phyloP scores from a whole-genome alignment of 1,284 basidiomycete genomes.

The Ustilago cynodontis region DNA sequence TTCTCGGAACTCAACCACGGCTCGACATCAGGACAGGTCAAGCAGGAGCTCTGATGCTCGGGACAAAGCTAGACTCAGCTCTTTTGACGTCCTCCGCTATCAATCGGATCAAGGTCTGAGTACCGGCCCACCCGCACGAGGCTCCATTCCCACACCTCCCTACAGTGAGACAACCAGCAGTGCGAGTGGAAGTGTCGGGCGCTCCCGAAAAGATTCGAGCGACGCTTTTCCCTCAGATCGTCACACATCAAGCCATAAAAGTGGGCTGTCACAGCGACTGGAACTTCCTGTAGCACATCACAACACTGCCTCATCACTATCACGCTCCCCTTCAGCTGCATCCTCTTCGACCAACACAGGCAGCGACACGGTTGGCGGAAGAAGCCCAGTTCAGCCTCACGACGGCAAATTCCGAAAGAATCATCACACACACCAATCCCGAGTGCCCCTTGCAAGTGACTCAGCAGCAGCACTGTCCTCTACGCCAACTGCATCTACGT shows the following conservation, averaged over 20 bases:
- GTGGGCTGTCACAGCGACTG: background rate
- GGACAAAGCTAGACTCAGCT: background rate
- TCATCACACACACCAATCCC: background rate
- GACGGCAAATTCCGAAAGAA: slow-evolving; percentile 13
- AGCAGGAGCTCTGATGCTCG: background rate
- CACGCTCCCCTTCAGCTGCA: slow-evolving; percentile 34
- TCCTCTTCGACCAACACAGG: slow-evolving; percentile 42
- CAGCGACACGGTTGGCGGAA: slow-evolving; percentile 37
- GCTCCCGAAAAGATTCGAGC: slow-evolving; percentile 28
- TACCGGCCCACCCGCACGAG: background rate
- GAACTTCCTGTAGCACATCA: background rate
- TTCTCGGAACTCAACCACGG: background rate
- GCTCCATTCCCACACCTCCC: slow-evolving; percentile 43
- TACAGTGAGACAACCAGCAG: slow-evolving; percentile 48
- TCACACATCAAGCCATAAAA: background rate
- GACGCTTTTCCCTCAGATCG: slow-evolving; percentile 7
- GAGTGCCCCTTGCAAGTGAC: background rate
- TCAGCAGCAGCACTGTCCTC: background rate
- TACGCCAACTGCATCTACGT: background rate
- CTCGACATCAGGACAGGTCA: background rate
- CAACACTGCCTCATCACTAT: background rate
- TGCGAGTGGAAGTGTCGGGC: slow-evolving; percentile 32
- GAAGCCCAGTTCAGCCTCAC: slow-evolving; percentile 23
- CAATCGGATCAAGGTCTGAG: background rate
- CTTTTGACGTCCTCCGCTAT: slow-evolving; percentile 23